Base-by-base conservation (phyloP, 371 early-diverging fungal species). In the Choanephora cucurbitarum region DNA sequence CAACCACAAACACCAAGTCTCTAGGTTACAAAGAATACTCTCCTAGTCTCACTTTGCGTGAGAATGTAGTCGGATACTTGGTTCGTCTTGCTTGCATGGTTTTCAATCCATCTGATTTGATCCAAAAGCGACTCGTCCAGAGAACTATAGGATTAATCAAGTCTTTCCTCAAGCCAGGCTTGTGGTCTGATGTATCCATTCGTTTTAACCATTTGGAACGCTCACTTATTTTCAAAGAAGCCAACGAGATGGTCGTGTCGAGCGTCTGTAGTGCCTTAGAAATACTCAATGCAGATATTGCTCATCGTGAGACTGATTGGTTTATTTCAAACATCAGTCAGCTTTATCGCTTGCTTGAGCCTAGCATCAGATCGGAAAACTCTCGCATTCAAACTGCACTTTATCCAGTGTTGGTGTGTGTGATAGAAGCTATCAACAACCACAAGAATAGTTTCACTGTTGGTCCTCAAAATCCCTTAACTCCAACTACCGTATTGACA, bases 41-140 rank as follows among this genome's bases (percentile, higher is more conserved):
- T 1, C 83, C 84, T 4, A 79, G 77, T 51, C 62, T 80, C 6
- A 71, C 77, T 19, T 52, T 88, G 19, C 79, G 87, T 3, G 93
- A 93, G 59, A 82, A 79, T 15, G 67, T 89, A 9, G 63, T 91
- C 11, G 83, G 80, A 15, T 92, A 85, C 55, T 60, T 92, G 24
- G 83, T 88, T 14, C 84, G 92, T 11, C 85, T 95, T 56, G 83
- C 87, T 3, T 87, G 87, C 44, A 77, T 78, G 6, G 63, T 85
- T 24, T 73, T 62, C 49, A 91, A 88, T 21, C 82, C 86, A 22
- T 50, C 68, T 0, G 80, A 80, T 48, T 43, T 48, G 51, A 71
- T 52, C 18, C 76, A 63, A 71, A 80, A 71, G 65, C 73, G 60
- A 65, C 66, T 90, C 7, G 75, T 86, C 0, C 80, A 76, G 34